Conservation (phyloP, 305 asterid genomes). For the Ajuga reptans region DNA sequence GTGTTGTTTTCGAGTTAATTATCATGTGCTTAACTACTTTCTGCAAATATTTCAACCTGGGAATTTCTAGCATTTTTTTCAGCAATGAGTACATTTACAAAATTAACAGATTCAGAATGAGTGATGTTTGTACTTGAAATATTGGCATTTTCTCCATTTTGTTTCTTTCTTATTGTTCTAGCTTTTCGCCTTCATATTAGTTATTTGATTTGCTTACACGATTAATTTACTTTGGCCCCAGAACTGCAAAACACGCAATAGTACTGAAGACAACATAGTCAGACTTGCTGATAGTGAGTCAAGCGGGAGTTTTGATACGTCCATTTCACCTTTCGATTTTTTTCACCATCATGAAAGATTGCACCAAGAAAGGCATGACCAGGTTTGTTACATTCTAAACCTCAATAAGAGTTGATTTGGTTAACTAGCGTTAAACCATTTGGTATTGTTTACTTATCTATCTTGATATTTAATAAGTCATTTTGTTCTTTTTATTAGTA, state of each 20-base stretch:
- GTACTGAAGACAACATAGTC: conserved; percentile 36
- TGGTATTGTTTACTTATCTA: not conserved
- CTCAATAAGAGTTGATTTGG: conserved; percentile 2
- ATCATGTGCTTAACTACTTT: not conserved
- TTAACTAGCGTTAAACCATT: not conserved
- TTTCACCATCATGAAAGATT: conserved; percentile 69
- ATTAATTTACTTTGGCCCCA: conserved; percentile 33
- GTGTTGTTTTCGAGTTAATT: not conserved
- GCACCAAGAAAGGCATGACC: conserved; percentile 53
- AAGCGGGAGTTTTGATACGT: conserved; percentile 43
- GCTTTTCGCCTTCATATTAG: not conserved
- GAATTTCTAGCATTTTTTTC: not conserved
- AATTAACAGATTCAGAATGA: not conserved
- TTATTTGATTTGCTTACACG: too few relatives aligned
- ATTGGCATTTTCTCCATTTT: not conserved
- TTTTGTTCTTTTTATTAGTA: not conserved
- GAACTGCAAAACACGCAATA: conserved; percentile 48
- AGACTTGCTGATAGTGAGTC: conserved; percentile 38
- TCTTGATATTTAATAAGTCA: not conserved
- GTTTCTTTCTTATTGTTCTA: not conserved
- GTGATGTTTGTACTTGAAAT: not conserved
- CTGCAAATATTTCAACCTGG: not conserved
- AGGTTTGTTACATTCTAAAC: conserved; percentile 39
- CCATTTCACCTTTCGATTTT: conserved; percentile 50
- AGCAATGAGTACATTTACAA: not conserved